phyloP scores from a whole-genome alignment of 495 filamentous ascomycete genomes.

The Melanomma pulvis-pyrius region DNA sequence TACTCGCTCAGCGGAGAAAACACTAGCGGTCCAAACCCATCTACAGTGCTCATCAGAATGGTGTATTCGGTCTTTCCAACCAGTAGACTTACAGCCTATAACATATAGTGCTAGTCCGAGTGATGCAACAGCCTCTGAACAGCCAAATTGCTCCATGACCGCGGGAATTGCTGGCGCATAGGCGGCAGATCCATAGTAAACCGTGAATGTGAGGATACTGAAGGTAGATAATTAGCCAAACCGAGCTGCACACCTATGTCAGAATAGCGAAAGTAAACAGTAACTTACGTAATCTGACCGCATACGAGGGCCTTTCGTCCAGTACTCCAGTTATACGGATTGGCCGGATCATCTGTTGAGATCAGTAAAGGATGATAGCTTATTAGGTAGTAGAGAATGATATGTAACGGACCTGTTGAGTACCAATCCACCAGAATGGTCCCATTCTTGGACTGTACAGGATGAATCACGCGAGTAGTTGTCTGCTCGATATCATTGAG shows the following conservation, averaged over 20 bases:
- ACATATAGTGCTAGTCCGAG: slow-evolving; percentile 46
- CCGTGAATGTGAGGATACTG: slow-evolving; percentile 36
- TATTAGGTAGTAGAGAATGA: background rate
- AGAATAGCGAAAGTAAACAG: background rate
- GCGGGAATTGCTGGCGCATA: slow-evolving; percentile 23
- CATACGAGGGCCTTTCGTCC: background rate
- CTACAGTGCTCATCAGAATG: slow-evolving; percentile 1
- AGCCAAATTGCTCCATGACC: slow-evolving; percentile 37
- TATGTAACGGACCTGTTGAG: background rate
- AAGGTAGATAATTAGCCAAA: slow-evolving; percentile 28
- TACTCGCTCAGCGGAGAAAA: slow-evolving; percentile 29
- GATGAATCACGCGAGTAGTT: background rate
- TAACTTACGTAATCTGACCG: background rate
- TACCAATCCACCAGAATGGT: slow-evolving; percentile 8
- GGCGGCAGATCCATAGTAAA: slow-evolving; percentile 35
- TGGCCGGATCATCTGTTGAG: background rate
- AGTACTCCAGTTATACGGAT: slow-evolving; percentile 3
- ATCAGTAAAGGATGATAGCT: too few relatives aligned
- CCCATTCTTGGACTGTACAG: background rate
- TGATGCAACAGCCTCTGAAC: slow-evolving; percentile 37
- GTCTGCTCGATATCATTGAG: background rate
- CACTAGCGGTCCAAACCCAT: slow-evolving; percentile 44
- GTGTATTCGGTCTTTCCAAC: background rate
- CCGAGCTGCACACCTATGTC: background rate
- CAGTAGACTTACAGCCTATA: slow-evolving; percentile 31